A percentile compares a stretch with the other conserved stretches of the same genome.
phyloP scores from a whole-genome alignment of 306 rosid genomes.

The Cucurbita maxima region DNA sequence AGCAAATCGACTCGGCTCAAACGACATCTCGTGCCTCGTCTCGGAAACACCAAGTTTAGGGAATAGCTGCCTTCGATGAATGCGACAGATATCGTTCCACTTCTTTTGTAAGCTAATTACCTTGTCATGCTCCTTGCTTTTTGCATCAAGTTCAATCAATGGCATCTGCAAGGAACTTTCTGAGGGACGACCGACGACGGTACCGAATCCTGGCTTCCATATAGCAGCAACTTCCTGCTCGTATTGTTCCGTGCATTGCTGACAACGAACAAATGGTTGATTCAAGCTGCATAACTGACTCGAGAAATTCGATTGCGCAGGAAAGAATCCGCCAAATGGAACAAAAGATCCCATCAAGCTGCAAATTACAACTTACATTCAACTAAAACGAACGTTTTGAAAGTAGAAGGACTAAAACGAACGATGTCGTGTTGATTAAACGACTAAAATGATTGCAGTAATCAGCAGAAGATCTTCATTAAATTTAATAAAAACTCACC shows the following conservation, averaged over 20 bases:
- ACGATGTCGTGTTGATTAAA: too few relatives aligned
- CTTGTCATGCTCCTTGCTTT: conserved; percentile 20
- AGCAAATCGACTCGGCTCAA: conserved; percentile 28
- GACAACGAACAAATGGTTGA: conserved; percentile 37
- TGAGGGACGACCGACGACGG: conserved; percentile 15
- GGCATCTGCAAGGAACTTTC: conserved; percentile 38
- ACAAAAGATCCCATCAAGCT: conserved; percentile 95
- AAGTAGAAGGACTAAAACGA: not conserved
- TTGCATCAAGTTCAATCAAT: conserved; percentile 27
- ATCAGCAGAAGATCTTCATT: not conserved
- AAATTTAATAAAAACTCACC: conserved; percentile 24
- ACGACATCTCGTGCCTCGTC: conserved; percentile 23
- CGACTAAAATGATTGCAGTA: not conserved
- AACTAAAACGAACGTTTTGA: not conserved
- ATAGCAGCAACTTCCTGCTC: conserved; percentile 64
- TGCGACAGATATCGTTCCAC: conserved; percentile 57
- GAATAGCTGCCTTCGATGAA: conserved; percentile 32
- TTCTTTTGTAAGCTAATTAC: conserved; percentile 48
- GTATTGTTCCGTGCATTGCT: conserved; percentile 54
- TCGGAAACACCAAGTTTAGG: conserved; percentile 30
- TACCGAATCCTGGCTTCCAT: conserved; percentile 31
- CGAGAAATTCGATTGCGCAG: conserved; percentile 42
- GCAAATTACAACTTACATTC: conserved; percentile 14
- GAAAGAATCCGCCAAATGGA: conserved; percentile 84
- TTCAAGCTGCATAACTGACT: conserved; percentile 23